Evolutionary conservation across 202 grass and related monocot genomes (phyloP).

Genomic region (Schoenoplectus tabernaemontani): DNA sequence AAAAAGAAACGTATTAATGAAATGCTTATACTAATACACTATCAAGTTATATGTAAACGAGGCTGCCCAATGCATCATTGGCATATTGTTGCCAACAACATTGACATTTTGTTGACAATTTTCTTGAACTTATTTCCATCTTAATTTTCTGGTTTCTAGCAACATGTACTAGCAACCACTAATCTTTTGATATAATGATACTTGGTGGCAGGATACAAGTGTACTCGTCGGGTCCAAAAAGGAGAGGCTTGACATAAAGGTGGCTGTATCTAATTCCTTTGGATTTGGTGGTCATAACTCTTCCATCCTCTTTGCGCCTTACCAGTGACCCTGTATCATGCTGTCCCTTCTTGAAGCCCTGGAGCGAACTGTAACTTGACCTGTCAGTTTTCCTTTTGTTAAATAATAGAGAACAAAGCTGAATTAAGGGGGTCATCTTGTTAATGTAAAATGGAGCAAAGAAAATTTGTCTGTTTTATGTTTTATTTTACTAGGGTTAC

Average conservation of each 20-base stretch:
- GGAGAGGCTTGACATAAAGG: slow-evolving; percentile 83
- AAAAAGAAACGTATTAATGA: background rate
- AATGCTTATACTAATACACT: background rate
- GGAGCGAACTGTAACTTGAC: slow-evolving; percentile 22
- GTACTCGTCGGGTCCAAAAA: slow-evolving; percentile 70
- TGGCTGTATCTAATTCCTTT: slow-evolving; percentile 86
- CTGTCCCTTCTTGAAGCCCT: slow-evolving; percentile 22
- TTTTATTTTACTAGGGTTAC: slow-evolving; percentile 13
- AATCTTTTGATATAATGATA: background rate
- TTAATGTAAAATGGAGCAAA: slow-evolving; percentile 12
- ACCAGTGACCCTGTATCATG: slow-evolving; percentile 28
- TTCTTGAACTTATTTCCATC: background rate
- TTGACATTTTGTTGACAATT: background rate
- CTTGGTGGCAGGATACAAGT: slow-evolving; percentile 45
- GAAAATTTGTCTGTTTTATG: slow-evolving; percentile 12
- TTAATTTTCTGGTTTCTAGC: background rate
- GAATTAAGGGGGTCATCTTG: slow-evolving; percentile 2
- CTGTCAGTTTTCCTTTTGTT: slow-evolving; percentile 12
- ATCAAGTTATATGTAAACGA: background rate
- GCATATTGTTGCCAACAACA: background rate
- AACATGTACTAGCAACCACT: background rate
- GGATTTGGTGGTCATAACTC: slow-evolving; percentile 98
- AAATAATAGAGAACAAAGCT: slow-evolving; percentile 14
- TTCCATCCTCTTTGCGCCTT: slow-evolving; percentile 92
- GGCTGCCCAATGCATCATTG: background rate